These are phyloP conservation scores for Clarireedia monteithiana DNA, from an alignment of 2,329 filamentous ascomycete genomes.

Conservation along the genomic window DNA sequence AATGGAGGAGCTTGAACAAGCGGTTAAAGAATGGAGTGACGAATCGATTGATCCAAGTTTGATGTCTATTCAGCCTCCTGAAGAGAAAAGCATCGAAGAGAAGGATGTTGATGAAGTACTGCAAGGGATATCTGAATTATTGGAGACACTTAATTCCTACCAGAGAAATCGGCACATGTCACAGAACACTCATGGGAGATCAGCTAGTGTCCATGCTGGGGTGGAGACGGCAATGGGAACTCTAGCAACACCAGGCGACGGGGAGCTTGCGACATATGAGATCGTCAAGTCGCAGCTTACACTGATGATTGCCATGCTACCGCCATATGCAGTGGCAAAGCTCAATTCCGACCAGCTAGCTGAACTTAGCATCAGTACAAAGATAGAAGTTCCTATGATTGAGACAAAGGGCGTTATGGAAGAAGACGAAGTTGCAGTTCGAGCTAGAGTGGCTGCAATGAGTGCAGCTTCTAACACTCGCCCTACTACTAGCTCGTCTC, in stretches of 20 bases:
- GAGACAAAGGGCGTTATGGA: slow-evolving; percentile 46
- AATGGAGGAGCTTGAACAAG: slow-evolving; percentile 37
- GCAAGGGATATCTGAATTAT: slow-evolving; percentile 64
- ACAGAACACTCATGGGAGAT: slow-evolving; percentile 53
- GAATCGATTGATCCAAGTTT: slow-evolving; percentile 50
- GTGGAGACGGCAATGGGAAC: slow-evolving; percentile 49
- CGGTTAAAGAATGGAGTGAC: slow-evolving; percentile 52
- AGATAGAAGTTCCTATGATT: slow-evolving; percentile 39
- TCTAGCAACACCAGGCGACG: slow-evolving; percentile 54
- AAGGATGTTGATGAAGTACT: slow-evolving; percentile 63
- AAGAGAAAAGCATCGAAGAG: slow-evolving; percentile 45
- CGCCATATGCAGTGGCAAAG: slow-evolving; percentile 50
- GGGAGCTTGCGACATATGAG: slow-evolving; percentile 44
- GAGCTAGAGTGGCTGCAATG: slow-evolving; percentile 23
- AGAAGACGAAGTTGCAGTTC: slow-evolving; percentile 37
- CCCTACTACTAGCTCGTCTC: slow-evolving; percentile 15
- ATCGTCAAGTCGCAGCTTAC: slow-evolving; percentile 44
- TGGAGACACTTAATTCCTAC: slow-evolving; percentile 69
- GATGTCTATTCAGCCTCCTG: slow-evolving; percentile 27
- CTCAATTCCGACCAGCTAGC: slow-evolving; percentile 46
- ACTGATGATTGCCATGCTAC: slow-evolving; percentile 43
- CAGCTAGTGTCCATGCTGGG: slow-evolving; percentile 56
- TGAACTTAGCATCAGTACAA: slow-evolving; percentile 45
- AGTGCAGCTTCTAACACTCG: slow-evolving; percentile 16
- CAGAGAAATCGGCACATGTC: slow-evolving; percentile 71